Conservation (phyloP, 768 basidiomycete species). For the Russula lepida region DNA sequence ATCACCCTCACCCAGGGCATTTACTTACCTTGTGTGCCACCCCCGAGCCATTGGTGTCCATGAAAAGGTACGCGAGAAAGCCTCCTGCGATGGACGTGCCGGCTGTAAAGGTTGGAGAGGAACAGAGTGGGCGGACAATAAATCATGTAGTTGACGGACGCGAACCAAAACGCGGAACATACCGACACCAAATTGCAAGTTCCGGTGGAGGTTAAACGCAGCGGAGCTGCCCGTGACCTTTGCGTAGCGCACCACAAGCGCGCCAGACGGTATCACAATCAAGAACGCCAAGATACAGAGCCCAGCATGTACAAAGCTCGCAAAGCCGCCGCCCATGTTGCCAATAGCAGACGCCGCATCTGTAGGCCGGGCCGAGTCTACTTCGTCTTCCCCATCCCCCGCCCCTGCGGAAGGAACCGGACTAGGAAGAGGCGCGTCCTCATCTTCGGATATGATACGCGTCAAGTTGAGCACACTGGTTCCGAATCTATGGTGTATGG, state of each 20-base stretch:
- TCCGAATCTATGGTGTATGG: conserved; percentile 42
- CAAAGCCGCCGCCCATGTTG: background rate
- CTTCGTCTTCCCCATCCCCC: background rate
- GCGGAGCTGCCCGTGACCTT: conserved; percentile 34
- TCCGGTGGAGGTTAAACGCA: conserved; percentile 44
- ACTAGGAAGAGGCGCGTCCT: background rate
- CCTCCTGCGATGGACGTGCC: background rate
- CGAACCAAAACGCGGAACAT: background rate
- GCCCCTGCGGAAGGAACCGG: background rate
- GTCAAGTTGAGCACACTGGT: conserved; percentile 40
- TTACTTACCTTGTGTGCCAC: background rate
- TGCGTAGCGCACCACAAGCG: conserved; percentile 46
- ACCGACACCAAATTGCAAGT: conserved; percentile 20
- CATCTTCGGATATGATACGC: conserved; percentile 9
- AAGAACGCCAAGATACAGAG: conserved; percentile 47
- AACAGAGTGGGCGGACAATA: too few species aligned
- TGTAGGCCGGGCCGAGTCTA: background rate
- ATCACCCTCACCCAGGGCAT: background rate
- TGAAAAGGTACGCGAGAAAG: conserved; percentile 10
- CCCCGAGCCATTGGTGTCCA: background rate
- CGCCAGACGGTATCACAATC: conserved; percentile 50
- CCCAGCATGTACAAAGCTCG: conserved; percentile 46
- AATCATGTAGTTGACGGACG: background rate
- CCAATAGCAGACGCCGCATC: background rate
- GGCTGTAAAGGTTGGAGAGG: background rate